phyloP scores from a whole-genome alignment of 2,329 filamentous ascomycete species.

The Penicillium sp. region DNA sequence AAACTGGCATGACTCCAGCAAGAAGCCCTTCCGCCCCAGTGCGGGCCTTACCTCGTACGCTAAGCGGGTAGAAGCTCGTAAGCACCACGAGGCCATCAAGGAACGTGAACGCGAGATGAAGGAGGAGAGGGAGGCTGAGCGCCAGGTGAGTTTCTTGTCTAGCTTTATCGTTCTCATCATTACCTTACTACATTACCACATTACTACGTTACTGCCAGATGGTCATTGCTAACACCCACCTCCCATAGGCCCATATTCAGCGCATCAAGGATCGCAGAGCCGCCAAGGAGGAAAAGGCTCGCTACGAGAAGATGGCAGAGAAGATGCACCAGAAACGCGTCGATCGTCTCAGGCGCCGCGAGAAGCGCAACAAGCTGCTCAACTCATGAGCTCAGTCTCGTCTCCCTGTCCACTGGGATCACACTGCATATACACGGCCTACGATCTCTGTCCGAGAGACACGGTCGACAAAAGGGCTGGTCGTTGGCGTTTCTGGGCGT shows the following conservation, averaged over 20 bases:
- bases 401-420: not conserved
- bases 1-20: constrained; percentile 75
- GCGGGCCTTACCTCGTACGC: constrained; percentile 74
- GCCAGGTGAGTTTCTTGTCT: constrained; percentile 57
- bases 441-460: not conserved
- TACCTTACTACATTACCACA: not conserved
- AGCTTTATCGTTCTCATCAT: not conserved
- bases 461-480: not conserved
- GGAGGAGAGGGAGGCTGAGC: constrained; percentile 86
- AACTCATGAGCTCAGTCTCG: constrained; percentile 34
- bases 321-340: constrained; percentile 98
- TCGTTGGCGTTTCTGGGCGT: constrained; percentile 18
- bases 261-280: constrained; percentile 78
- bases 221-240: constrained; percentile 2
- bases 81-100: constrained; percentile 71
- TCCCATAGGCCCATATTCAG: constrained; percentile 65
- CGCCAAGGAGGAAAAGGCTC: constrained; percentile 86
- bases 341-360: constrained; percentile 85
- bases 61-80: constrained; percentile 67
- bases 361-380: constrained; percentile 71
- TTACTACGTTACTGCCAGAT: not conserved
- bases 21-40: constrained; percentile 78
- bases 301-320: constrained; percentile 89
- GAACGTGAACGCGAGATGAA: constrained; percentile 94
- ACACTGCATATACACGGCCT: constrained; percentile 6